These are phyloP conservation scores for Lycium ferocissimum DNA, from an alignment of 257 asterid species.

Conservation along the genomic window DNA sequence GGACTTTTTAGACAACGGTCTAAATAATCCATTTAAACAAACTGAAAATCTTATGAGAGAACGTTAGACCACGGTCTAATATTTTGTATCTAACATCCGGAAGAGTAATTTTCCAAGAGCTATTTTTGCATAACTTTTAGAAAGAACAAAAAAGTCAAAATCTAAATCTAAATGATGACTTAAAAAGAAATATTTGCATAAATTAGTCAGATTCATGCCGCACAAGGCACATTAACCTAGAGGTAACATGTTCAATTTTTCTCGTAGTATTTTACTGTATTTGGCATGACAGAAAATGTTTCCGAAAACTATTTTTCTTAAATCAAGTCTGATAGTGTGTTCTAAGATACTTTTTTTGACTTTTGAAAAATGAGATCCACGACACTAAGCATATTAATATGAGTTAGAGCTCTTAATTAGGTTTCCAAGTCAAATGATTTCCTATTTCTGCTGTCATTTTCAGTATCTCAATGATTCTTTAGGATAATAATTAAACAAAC, in stretches of 20 bases:
- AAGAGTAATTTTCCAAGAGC: too few relatives aligned
- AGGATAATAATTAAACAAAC: constrained; percentile 31
- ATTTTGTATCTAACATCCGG: too few relatives aligned
- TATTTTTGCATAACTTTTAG: too few relatives aligned
- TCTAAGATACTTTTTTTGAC: not conserved
- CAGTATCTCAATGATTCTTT: constrained; percentile 43
- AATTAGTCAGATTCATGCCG: too few relatives aligned
- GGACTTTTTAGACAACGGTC: not conserved
- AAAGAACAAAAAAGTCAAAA: too few relatives aligned
- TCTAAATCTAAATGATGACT: too few relatives aligned
- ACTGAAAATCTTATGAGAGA: not conserved
- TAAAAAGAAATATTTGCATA: too few relatives aligned
- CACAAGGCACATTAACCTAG: too few relatives aligned
- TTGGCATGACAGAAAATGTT: not conserved
- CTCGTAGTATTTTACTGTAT: not conserved
- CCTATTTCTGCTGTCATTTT: constrained; percentile 48
- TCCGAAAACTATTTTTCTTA: not conserved
- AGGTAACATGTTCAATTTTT: not conserved
- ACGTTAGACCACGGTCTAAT: not conserved
- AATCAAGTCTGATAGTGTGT: not conserved
- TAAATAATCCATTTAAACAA: not conserved
- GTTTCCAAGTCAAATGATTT: constrained; percentile 50
- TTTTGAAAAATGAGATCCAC: not conserved
- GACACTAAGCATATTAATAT: not conserved
- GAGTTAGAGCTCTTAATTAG: not conserved